Conservation (phyloP, 2,329 filamentous ascomycete genomes). For the Cercospora citrullina region DNA sequence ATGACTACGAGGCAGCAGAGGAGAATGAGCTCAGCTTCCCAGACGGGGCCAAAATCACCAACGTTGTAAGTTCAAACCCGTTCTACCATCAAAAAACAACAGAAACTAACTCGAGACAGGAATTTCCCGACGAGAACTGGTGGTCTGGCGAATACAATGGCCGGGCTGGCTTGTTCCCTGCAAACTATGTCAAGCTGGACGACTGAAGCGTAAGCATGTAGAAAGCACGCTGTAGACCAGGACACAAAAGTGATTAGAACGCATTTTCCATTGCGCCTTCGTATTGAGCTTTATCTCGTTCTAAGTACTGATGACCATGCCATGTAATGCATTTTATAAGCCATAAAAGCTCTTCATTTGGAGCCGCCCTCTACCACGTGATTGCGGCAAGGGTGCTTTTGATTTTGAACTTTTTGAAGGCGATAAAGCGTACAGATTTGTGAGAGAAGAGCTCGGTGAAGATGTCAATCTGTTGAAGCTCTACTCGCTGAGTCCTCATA, state of each 20-base stretch:
- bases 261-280: neutral
- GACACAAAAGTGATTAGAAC: constrained; percentile 1
- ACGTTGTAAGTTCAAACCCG: constrained; percentile 62
- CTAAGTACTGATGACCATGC: neutral
- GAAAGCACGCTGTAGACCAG: neutral
- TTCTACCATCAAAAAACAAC: neutral
- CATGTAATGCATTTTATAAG: neutral
- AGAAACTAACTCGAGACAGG: constrained; percentile 50
- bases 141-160: constrained; percentile 89
- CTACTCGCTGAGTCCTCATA: neutral
- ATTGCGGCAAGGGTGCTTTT: neutral
- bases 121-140: constrained; percentile 99
- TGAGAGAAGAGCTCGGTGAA: too few species aligned
- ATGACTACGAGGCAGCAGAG: constrained; percentile 96
- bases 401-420: neutral
- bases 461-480: too few species aligned
- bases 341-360: neutral
- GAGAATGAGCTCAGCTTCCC: constrained; percentile 87
- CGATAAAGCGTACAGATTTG: neutral
- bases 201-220: constrained; percentile 35
- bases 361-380: neutral
- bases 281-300: neutral
- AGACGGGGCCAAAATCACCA: constrained; percentile 78
- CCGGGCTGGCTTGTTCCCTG: constrained; percentile 74
- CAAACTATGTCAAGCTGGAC: constrained; percentile 53